Percentiles rank a stretch among this genome's conserved stretches.
Conservation (phyloP, 2,329 filamentous ascomycete species). For the Xylariaceae sp. region DNA sequence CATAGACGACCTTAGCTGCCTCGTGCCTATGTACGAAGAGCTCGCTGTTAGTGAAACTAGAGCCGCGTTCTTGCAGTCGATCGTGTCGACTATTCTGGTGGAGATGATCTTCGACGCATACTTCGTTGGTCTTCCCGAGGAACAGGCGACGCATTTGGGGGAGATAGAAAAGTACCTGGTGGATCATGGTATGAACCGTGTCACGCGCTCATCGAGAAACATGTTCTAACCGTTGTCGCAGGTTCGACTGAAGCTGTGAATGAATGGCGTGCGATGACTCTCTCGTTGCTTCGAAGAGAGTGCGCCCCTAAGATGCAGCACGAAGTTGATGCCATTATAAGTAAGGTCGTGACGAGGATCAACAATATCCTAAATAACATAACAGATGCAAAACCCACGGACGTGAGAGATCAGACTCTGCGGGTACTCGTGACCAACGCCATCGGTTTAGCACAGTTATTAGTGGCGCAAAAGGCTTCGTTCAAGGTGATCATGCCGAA, state of each 20-base stretch:
- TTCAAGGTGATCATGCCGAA: constrained; percentile 53
- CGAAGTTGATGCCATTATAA: constrained; percentile 40
- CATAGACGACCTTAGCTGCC: constrained; percentile 34
- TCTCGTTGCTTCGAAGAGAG: constrained; percentile 54
- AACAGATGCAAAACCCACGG: constrained; percentile 37
- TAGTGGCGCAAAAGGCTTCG: constrained; percentile 55
- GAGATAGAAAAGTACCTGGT: constrained; percentile 44
- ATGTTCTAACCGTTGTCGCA: constrained; percentile 26
- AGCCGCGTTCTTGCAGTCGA: constrained; percentile 57
- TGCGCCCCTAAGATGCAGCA: constrained; percentile 41
- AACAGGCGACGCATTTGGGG: constrained; percentile 48
- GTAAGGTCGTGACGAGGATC: constrained; percentile 41
- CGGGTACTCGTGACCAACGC: constrained; percentile 47
- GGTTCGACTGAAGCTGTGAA: constrained; percentile 52
- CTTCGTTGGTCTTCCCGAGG: constrained; percentile 55
- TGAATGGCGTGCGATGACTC: constrained; percentile 62
- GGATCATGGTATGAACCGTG: constrained; percentile 35
- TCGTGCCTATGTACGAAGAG: constrained; percentile 54
- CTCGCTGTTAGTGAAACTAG: constrained; percentile 48
- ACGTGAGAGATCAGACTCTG: constrained; percentile 49
- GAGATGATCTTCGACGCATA: constrained; percentile 58
- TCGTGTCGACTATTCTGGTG: constrained; percentile 55
- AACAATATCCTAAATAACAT: constrained; percentile 48
- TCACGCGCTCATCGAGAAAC: constrained; percentile 12
- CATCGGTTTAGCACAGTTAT: constrained; percentile 51